Base-by-base conservation (phyloP, 345 rosid genomes). In the Corymbia maculata region DNA sequence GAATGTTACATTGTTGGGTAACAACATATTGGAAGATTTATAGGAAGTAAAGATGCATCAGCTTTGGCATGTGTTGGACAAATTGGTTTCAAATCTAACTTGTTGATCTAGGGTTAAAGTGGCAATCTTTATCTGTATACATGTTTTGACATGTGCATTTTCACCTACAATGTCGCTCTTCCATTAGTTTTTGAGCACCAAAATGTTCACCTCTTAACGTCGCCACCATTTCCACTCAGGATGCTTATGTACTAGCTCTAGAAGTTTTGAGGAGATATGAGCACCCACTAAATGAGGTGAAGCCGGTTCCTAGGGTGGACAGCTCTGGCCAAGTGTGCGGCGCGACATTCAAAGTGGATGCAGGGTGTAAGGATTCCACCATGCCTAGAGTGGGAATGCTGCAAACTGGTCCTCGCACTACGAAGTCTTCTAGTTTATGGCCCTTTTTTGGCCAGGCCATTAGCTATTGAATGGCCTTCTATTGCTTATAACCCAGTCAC, bases 341-440 rank as follows among this genome's bases (percentile, higher is more conserved):
- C 70, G 93, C 98, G 5, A 93, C 70, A 86, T 97, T 98, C 92
- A 92, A 92, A 93, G 98, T 98, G 90, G 98, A 97, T 90, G 91
- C 92, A 2, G 97, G 93, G 88, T 85, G 95, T 68, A 95, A 96
- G 95, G 95, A 91, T 85, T 85, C 89, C 47, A 94, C 96, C 91
- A 95, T 97, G 96, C 98, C 98, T 6, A 94, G 99, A 89, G 98
- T 96, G 36, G 99, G 47, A 98, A 99, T 86, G 94, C 96, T 52
- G 96, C 93, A 88, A 94, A 96, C 90, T 97, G 98, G 99, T 98
- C 99, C 75, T 9, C 90, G 6, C 88, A 94, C 89, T 93, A 92
- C 93, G 95, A 90, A 95, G 88, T 88, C 87, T 50, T 88, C 9
- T 22, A 13, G n/a, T 9, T 57, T 9, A 6, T 9, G 66, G 66